A percentile compares a stretch with the other conserved stretches of the same genome.
phyloP scores from a whole-genome alignment of 306 rosid species.

The Fragaria ananassa region DNA sequence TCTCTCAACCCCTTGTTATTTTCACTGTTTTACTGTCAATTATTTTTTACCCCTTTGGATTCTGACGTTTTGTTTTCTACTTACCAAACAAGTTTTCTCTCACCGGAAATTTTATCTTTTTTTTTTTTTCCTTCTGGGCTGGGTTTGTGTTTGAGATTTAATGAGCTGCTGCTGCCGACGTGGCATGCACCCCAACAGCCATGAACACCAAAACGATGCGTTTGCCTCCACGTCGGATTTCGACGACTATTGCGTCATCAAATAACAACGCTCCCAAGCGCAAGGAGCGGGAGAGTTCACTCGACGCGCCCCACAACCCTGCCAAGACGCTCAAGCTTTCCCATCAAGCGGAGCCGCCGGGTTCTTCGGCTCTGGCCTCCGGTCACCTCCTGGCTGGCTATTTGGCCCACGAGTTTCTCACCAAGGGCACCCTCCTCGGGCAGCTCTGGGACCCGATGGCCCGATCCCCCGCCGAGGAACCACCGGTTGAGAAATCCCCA shows the following conservation, averaged over 20 bases:
- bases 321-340: slow-evolving; percentile 40
- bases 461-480: not conserved
- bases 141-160: slow-evolving; percentile 14
- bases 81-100: not conserved
- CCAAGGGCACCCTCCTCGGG: slow-evolving; percentile 71
- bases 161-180: slow-evolving; percentile 46
- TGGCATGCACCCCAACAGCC: slow-evolving; percentile 57
- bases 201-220: slow-evolving; percentile 99
- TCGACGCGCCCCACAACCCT: slow-evolving; percentile 48
- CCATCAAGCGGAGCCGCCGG: not conserved
- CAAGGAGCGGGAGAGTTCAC: slow-evolving; percentile 51
- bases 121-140: not conserved
- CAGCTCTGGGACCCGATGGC: slow-evolving; percentile 47
- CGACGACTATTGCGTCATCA: slow-evolving; percentile 39
- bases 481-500: not conserved
- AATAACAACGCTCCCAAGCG: slow-evolving; percentile 35
- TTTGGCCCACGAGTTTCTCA: slow-evolving; percentile 83
- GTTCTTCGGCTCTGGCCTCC: slow-evolving; percentile 8
- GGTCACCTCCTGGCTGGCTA: slow-evolving; percentile 73
- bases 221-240: slow-evolving; percentile 82
- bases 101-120: not conserved
- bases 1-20: not conserved
- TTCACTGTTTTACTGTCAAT: not conserved
- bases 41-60: not conserved
- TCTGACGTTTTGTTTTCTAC: not conserved